A percentile compares a stretch with the other conserved stretches of the same genome.
phyloP scores from a whole-genome alignment of 2,329 filamentous ascomycete genomes.

The Elsinoe fawcettii region DNA sequence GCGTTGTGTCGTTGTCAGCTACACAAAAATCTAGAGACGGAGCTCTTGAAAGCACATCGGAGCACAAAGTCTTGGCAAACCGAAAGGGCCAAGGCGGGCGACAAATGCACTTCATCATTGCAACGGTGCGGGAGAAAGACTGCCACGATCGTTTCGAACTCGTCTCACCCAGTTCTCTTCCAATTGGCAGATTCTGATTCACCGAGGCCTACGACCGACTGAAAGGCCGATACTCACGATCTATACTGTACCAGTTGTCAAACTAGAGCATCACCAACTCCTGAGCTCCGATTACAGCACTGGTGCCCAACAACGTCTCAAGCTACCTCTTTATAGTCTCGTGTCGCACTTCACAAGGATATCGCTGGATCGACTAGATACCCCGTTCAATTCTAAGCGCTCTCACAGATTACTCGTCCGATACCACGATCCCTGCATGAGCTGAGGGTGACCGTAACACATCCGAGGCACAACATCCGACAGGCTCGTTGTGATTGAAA shows the following conservation, averaged over 20 bases:
- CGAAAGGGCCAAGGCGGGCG: not conserved
- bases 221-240: not conserved
- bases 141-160: not conserved
- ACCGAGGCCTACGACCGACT: not conserved
- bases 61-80: conserved; percentile 5
- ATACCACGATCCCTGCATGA: not conserved
- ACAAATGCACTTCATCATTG: conserved; percentile 3
- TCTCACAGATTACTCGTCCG: not conserved
- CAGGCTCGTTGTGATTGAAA: not conserved
- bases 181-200: not conserved
- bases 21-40: conserved; percentile 6
- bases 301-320: conserved; percentile 3
- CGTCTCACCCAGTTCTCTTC: not conserved
- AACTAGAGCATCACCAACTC: not conserved
- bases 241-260: not conserved
- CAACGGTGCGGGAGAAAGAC: conserved; percentile 3
- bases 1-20: not conserved
- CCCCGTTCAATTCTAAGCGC: not conserved
- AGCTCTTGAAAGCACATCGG: not conserved
- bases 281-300: not conserved
- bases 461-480: not conserved
- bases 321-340: not conserved
- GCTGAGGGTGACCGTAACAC: not conserved
- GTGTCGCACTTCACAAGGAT: not conserved
- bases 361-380: not conserved